Percentiles rank a stretch among this genome's conserved stretches.
Conservation (phyloP, 192 early-diverging fungal genomes). For the Backusella parvicylindrica region DNA sequence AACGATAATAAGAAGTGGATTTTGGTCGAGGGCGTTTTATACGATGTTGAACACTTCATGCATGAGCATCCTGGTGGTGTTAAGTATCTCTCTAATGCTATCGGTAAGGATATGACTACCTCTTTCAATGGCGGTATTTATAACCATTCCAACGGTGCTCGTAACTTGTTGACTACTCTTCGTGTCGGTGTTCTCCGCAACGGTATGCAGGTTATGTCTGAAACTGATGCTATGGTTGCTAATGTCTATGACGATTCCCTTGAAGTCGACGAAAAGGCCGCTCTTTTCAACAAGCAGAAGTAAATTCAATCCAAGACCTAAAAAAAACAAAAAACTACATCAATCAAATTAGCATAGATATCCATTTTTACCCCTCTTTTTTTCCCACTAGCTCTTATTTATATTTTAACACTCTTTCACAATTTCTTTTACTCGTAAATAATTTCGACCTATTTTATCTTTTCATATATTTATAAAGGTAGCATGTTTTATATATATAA, state of each 20-base stretch:
- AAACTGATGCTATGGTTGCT: slow-evolving; percentile 5
- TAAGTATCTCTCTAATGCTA: slow-evolving; percentile 60
- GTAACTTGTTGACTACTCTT: slow-evolving; percentile 77
- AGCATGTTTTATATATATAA: background rate
- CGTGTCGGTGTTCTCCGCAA: slow-evolving; percentile 60
- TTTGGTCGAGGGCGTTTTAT: slow-evolving; percentile 79
- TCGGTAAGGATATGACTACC: slow-evolving; percentile 85
- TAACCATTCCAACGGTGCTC: slow-evolving; percentile 85
- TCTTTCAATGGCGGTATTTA: slow-evolving; percentile 91
- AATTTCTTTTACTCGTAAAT: background rate
- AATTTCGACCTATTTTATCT: background rate
- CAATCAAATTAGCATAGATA: slow-evolving; percentile 5
- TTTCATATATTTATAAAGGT: background rate
- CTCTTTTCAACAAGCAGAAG: slow-evolving; percentile 8
- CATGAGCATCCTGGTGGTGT: slow-evolving; percentile 88
- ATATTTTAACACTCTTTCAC: background rate
- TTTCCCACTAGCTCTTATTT: background rate
- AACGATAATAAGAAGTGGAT: slow-evolving; percentile 70
- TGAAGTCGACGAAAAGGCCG: slow-evolving; percentile 4
- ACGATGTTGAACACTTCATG: slow-evolving; percentile 80
- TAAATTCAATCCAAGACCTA: background rate
- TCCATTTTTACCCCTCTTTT: background rate
- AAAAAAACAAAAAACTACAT: slow-evolving; percentile 5
- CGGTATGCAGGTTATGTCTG: slow-evolving; percentile 39
- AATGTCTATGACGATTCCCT: background rate